Base-by-base conservation (phyloP, 192 early-diverging fungal genomes). In the Coemansia sp. region DNA sequence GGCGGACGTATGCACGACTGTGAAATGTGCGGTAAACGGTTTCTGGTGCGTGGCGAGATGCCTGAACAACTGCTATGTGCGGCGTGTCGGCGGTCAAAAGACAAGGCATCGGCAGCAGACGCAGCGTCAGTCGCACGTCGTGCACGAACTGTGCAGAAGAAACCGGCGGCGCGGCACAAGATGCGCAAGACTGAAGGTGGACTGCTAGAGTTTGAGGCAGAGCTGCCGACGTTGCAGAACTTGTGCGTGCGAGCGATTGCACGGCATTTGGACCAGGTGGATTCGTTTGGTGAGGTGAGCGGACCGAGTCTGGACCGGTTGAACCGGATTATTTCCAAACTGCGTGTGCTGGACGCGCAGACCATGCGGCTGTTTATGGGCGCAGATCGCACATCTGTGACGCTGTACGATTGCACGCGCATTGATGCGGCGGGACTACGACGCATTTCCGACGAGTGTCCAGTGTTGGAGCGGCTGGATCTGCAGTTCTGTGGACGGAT, bases 221-320 rank as follows among this genome's bases (percentile, higher is more conserved):
- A 82, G 6, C 69, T 86, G 18, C 82, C 84, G 20, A 66, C 82
- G 40, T 76, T 90, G 4, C 87, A 87, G 52, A 86, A 90, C 56
- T 48, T 86, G 5, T 90, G 87, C 50, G 87, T 87, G 48, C 71
- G 79, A n/a, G 82, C 84, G 21, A 87, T 93, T 67, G 90, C 89
- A 2, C 81, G 81, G 56, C 82, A 89, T 58, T 87, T 96, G 48
- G 89, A 93, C 54, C 84, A 85, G 64, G 88, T 96, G 0, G 92
- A 93, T 52, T 84, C 84, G 15, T 86, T 96, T 76, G 93, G 93
- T n/a, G 89, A 90, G 64, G 89, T 96, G 25, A 74, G 88, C 10
- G 74, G 71, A 2, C 56, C 82, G 24, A 89, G 86, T 65, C 81
- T 92, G 79, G 79, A 85, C 58, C 82, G 83, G 60, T 85, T 96